phyloP scores from a whole-genome alignment of 176 grass and related monocot genomes.

The Aegilops bicornis region DNA sequence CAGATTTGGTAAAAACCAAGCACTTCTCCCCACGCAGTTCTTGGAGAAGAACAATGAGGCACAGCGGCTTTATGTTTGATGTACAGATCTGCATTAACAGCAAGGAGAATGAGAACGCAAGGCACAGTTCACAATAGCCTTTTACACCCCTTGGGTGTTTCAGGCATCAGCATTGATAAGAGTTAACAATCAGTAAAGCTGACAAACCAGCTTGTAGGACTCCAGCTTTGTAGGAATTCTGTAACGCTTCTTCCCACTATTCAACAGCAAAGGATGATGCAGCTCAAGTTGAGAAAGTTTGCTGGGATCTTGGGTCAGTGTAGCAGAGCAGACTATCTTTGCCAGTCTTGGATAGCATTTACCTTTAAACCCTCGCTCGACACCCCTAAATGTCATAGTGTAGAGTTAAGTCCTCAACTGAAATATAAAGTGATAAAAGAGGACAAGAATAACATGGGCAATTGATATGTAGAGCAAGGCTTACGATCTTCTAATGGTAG shows the following conservation, averaged over 20 bases:
- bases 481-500: constrained; percentile 89
- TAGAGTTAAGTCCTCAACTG: constrained; percentile 18
- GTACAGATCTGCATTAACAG: constrained; percentile 63
- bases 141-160: constrained; percentile 6
- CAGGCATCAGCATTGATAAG: background rate
- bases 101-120: constrained; percentile 4
- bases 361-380: constrained; percentile 80
- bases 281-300: constrained; percentile 94
- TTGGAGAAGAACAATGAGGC: constrained; percentile 81
- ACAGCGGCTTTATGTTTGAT: constrained; percentile 84
- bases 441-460: background rate
- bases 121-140: background rate
- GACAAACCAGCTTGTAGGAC: constrained; percentile 76
- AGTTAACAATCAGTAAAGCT: background rate
- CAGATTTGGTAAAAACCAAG: constrained; percentile 90
- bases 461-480: background rate
- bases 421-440: background rate
- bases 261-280: constrained; percentile 86
- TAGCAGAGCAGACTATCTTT: constrained; percentile 89
- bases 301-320: constrained; percentile 97
- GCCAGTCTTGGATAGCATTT: constrained; percentile 79
- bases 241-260: constrained; percentile 87
- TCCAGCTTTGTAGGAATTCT: constrained; percentile 69
- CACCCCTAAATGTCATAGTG: constrained; percentile 51
- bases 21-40: constrained; percentile 72